Conservation (phyloP, 208 protist species). For the Herpetomonas muscarum region DNA sequence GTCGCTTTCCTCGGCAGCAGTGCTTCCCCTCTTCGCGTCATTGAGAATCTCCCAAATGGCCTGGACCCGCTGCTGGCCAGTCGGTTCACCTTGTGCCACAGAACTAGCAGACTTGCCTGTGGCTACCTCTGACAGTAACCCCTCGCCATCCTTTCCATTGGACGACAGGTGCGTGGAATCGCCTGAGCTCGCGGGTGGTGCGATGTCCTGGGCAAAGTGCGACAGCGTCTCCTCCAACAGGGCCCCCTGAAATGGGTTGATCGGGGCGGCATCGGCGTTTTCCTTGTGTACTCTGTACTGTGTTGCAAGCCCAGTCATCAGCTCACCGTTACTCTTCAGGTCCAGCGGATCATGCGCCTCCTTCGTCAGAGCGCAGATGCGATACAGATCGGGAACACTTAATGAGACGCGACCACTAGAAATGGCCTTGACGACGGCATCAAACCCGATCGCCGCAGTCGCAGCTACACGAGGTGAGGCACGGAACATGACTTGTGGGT, state of each 20-base stretch:
- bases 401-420: neutral
- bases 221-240: neutral
- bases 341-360: neutral
- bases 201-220: no score
- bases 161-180: no score
- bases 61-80: slow-evolving; percentile 15
- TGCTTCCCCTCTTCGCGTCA: slow-evolving; percentile 20
- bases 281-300: neutral
- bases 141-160: no score
- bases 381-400: neutral
- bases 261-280: neutral
- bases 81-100: neutral
- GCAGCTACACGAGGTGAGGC: neutral
- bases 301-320: neutral
- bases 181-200: no score
- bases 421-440: neutral
- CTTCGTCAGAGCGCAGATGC: slow-evolving; percentile 1
- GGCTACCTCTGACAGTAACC: no score
- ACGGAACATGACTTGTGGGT: neutral
- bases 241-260: neutral
- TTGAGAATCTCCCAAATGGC: slow-evolving; percentile 22
- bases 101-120: neutral
- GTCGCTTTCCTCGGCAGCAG: neutral
- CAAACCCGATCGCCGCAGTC: neutral
- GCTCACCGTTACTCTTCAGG: neutral